Evolutionary conservation across 352 stramenopile genomes (phyloP).

Genomic region (Phytophthora idaei): DNA sequence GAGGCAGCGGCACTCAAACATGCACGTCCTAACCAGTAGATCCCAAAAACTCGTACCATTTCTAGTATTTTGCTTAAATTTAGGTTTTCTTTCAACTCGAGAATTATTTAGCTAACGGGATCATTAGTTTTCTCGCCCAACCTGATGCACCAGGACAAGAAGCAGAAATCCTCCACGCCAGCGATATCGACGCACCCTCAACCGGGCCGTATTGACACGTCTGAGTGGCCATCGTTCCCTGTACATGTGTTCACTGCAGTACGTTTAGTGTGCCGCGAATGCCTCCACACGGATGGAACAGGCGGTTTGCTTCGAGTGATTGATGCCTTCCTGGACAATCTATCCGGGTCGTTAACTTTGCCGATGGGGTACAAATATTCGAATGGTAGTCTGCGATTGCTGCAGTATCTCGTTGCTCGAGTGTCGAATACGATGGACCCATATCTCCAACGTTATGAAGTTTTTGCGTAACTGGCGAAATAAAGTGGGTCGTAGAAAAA

Average conservation of each 20-base stretch:
- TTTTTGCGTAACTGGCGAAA: not conserved
- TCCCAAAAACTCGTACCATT: not conserved
- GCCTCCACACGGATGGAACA: not conserved
- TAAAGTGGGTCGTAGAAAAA: slow-evolving; percentile 15
- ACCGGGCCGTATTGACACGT: too few relatives aligned
- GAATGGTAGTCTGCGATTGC: not conserved
- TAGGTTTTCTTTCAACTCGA: not conserved
- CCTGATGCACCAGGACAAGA: too few relatives aligned
- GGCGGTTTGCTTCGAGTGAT: not conserved
- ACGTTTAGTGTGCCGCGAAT: not conserved
- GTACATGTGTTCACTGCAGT: slow-evolving; percentile 7
- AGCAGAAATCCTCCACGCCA: too few relatives aligned
- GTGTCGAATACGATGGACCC: slow-evolving; percentile 10
- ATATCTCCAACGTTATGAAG: slow-evolving; percentile 9
- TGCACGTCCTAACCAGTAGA: not conserved
- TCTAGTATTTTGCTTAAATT: not conserved
- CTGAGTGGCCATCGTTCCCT: not conserved
- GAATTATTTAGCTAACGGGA: too few relatives aligned
- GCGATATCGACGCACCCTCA: too few relatives aligned
- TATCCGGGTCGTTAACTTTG: not conserved
- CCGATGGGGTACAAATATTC: not conserved
- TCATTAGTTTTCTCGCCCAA: too few relatives aligned
- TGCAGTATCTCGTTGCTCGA: not conserved
- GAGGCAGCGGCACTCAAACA: slow-evolving; percentile 75
- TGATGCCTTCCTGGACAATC: not conserved